phyloP scores from a whole-genome alignment of 306 rosid species.

The Cercis canadensis region DNA sequence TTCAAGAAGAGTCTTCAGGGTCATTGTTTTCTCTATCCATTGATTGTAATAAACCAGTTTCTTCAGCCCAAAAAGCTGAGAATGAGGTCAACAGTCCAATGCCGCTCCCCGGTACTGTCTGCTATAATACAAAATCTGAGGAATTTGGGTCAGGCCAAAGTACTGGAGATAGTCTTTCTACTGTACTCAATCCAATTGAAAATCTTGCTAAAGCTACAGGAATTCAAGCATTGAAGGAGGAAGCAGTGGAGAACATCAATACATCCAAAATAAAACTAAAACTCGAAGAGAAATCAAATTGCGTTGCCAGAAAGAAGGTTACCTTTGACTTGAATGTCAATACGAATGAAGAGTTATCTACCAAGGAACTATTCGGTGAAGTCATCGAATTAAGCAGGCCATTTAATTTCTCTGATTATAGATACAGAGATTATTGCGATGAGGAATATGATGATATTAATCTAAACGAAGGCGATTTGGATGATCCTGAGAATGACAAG shows the following conservation, averaged over 20 bases:
- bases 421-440: constrained; percentile 37
- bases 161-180: neutral
- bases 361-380: constrained; percentile 25
- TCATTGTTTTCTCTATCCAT: constrained; percentile 56
- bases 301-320: constrained; percentile 35
- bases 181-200: neutral
- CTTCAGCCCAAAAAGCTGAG: constrained; percentile 23
- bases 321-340: constrained; percentile 38
- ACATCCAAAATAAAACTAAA: constrained; percentile 25
- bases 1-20: constrained; percentile 46
- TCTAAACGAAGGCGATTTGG: constrained; percentile 14
- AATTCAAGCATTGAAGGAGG: neutral
- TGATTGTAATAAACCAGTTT: constrained; percentile 38
- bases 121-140: constrained; percentile 2
- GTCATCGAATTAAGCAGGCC: constrained; percentile 14
- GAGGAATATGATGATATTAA: constrained; percentile 35
- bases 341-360: constrained; percentile 29
- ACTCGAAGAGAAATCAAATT: constrained; percentile 39
- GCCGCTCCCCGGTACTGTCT: neutral
- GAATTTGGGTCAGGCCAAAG: constrained; percentile 18
- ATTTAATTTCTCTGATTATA: constrained; percentile 11
- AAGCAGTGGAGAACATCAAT: neutral
- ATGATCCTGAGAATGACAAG: neutral
- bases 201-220: neutral
- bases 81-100: constrained; percentile 52